Evolutionary conservation across 768 basidiomycete genomes (phyloP), one percentile per base, ranked within the genome.

Genomic region (Lentinula sp.): DNA sequence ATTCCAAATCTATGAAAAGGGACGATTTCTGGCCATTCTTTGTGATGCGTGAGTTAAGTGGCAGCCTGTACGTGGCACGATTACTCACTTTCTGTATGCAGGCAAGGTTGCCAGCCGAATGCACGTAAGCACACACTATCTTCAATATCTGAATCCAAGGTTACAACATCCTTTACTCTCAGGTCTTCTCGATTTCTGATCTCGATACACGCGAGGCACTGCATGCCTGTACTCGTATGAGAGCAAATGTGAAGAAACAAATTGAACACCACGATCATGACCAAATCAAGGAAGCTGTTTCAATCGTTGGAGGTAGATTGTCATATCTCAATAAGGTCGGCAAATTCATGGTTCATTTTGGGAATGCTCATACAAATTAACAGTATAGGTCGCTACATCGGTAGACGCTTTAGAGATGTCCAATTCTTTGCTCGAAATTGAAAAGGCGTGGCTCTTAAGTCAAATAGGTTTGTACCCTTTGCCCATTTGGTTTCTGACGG

Each of bases 1-100:
- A 61, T 67, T 57, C 67, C 64, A 67, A 61, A 52, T 34, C 57
- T 39, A n/a, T 43, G 63, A 66, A 63, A 43, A 92, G 88, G 9
- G 93, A 95, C 67, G 91, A 94, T 69, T 91, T 88, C 70, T 94
- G 89, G 86, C 87, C 88, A 0, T 91, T 86, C 71, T 74, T 84
- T 62, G 73, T 82, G 4, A 80, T 91, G 80, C 80, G 86, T 84
- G 28, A 59, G 82, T 76, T 6, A 51, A 45, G 9, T 60, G 73
- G 68, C 1, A 59, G 13, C 53, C 23, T 52, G 57, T 18, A 51
- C n/a, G 32, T 35, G 21, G 3, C 21, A 18, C 31, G 31, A 23
- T 34, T 43, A 53, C 39, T 60, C 13, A 50, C 48, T 23, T 62
- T 13, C 48, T 51, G 57, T 67, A 37, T 62, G 65, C 68, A 88